phyloP scores from a whole-genome alignment of 108 stramenopile species.

The Thalassiosira profunda region DNA sequence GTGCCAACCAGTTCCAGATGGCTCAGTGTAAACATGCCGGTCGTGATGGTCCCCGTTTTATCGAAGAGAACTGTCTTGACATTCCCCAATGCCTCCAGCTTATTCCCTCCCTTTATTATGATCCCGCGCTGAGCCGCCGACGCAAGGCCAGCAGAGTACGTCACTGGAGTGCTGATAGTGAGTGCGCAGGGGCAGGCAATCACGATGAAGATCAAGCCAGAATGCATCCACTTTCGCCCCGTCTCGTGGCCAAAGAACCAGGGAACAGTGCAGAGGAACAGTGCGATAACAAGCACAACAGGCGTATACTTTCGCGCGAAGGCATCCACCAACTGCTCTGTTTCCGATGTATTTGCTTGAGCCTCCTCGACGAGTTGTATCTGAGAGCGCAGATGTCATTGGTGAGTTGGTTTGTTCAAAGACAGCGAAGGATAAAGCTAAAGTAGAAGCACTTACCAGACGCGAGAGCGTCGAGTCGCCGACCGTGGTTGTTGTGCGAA shows the following conservation, averaged over 20 bases:
- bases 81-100: conserved; percentile 85
- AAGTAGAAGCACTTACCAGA: conserved; percentile 36
- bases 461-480: conserved; percentile 85
- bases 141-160: conserved; percentile 90
- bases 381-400: neutral
- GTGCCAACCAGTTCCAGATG: conserved; percentile 62
- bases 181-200: conserved; percentile 97
- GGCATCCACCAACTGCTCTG: conserved; percentile 89
- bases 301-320: conserved; percentile 94
- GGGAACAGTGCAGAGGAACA: conserved; percentile 82
- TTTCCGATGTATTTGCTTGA: conserved; percentile 82
- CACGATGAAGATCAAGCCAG: conserved; percentile 90
- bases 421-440: too few species aligned
- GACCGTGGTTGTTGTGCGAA: conserved; percentile 74
- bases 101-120: conserved; percentile 85
- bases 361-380: conserved; percentile 85
- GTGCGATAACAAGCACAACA: conserved; percentile 67
- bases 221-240: conserved; percentile 73
- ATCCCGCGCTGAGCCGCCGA: conserved; percentile 89
- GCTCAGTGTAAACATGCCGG: conserved; percentile 72
- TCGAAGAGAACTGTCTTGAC: conserved; percentile 80
- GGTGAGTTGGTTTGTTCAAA: neutral
- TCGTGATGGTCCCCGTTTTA: conserved; percentile 93
- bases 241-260: conserved; percentile 74
- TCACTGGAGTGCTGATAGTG: conserved; percentile 91